Base-by-base conservation (phyloP, 331 rosid genomes). In the Dryas integrifolia region DNA sequence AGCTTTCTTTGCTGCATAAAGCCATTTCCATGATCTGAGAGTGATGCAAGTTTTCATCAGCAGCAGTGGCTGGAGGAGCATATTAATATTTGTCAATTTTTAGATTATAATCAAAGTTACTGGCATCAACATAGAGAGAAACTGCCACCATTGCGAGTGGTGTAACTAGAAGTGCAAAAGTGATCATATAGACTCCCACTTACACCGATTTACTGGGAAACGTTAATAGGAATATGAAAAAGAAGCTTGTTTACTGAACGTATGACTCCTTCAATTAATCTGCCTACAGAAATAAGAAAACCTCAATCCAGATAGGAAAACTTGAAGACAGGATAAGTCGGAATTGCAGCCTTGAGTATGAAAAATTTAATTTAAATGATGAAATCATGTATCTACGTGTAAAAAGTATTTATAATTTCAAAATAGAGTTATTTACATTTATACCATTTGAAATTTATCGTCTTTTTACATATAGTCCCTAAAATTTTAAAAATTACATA, bases 241-340 rank as follows among this genome's bases (percentile, higher is more conserved):
- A 91, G 95, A 80, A 94, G 97, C 82, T 94, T 94, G 85, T 94
- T 94, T 75, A 94, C 92, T 1, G 97, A 91, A 43, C 86, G 96
- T 56, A 91, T 41, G 62, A 88, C 97, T 89, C 96, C 98, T 85
- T 94, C 97, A 60, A 94, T 78, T 77, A 94, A 82, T 85, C 97
- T 94, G 97, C 81, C 82, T 58, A 67, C 77, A 60, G 16, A 61
- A 62, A 70, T 3, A 63, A 16, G 49, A 77, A 76, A 67, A 58
- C 48, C 40, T 69, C 71, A 55, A 75, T 67, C 76, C 58, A 18
- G 18, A 18, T 18, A 18, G 24, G 24, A 21, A 21, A 21, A 21
- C 24, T 21, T 21, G 24, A 21, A 21, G 24, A 21, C 24, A 21
- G 24, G 24, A 21, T 21, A 21, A 21, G 24, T 21, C 24, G 24